Percentiles rank a stretch among this genome's conserved stretches.
Conservation (phyloP, 2,329 filamentous ascomycete species). For the Pseudocercospora macadamiae region DNA sequence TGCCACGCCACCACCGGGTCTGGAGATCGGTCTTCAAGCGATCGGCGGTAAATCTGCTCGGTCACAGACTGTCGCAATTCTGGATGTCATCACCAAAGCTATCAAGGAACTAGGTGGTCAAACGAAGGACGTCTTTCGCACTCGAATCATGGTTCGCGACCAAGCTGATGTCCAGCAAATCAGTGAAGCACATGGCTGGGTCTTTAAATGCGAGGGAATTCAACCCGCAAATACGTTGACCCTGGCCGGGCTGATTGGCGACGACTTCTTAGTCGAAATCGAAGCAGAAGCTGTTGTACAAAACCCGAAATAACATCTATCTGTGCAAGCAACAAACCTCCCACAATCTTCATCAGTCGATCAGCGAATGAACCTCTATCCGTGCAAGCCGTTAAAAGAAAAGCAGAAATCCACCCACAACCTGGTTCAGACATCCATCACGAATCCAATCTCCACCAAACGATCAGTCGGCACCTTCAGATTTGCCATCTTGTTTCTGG, state of each 20-base stretch:
- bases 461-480: slow-evolving; percentile 62
- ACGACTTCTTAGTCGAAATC: slow-evolving; percentile 5
- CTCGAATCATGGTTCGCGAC: background rate
- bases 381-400: no score
- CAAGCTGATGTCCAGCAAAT: background rate
- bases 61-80: background rate
- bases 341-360: no score
- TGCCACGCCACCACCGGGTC: background rate
- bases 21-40: background rate
- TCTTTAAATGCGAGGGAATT: background rate
- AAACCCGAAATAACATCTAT: no score
- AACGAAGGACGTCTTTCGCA: background rate
- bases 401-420: no score
- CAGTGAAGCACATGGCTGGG: background rate
- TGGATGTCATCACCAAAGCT: background rate
- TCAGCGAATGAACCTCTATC: no score
- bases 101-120: background rate
- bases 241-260: background rate
- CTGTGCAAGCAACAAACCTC: no score
- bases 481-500: slow-evolving; percentile 67
- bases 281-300: slow-evolving; percentile 7
- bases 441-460: slow-evolving; percentile 69
- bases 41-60: background rate
- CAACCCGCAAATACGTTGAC: slow-evolving; percentile 5
- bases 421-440: slow-evolving; percentile 61